Evolutionary conservation across 108 stramenopile genomes (phyloP).

Genomic region (Stephanodiscus triporus): DNA sequence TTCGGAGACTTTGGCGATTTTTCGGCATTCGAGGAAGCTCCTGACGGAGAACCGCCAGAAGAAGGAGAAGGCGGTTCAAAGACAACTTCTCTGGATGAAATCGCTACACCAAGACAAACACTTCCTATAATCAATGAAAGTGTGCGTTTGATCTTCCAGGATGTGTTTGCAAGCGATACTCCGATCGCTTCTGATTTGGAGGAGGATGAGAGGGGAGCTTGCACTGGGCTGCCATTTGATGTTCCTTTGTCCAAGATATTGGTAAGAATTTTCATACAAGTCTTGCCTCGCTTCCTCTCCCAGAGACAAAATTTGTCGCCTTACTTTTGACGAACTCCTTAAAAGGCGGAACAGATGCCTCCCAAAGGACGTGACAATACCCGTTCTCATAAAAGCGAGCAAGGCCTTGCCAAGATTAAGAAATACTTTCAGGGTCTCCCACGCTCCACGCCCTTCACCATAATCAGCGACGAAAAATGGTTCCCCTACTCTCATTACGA

Average conservation of each 20-base stretch:
- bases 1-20: constrained; percentile 38
- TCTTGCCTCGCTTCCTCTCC: neutral
- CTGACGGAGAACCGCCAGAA: neutral
- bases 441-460: constrained; percentile 14
- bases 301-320: neutral
- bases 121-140: constrained; percentile 21
- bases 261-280: constrained; percentile 23
- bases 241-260: constrained; percentile 32
- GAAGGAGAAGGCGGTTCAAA: constrained; percentile 1
- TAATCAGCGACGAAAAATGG: constrained; percentile 49
- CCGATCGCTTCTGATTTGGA: neutral
- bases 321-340: neutral
- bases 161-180: constrained; percentile 30
- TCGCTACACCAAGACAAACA: neutral
- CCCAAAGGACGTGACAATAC: constrained; percentile 3
- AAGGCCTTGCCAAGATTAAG: constrained; percentile 24
- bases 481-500: constrained; percentile 47
- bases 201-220: constrained; percentile 2
- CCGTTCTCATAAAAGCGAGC: constrained; percentile 24
- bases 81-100: neutral
- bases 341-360: neutral
- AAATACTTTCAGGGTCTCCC: constrained; percentile 18
- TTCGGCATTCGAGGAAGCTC: constrained; percentile 22
- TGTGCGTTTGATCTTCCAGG: constrained; percentile 41
- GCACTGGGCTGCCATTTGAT: constrained; percentile 32